Conservation (phyloP, 805 yeast species). For the Wickerhamiella parazyma region DNA sequence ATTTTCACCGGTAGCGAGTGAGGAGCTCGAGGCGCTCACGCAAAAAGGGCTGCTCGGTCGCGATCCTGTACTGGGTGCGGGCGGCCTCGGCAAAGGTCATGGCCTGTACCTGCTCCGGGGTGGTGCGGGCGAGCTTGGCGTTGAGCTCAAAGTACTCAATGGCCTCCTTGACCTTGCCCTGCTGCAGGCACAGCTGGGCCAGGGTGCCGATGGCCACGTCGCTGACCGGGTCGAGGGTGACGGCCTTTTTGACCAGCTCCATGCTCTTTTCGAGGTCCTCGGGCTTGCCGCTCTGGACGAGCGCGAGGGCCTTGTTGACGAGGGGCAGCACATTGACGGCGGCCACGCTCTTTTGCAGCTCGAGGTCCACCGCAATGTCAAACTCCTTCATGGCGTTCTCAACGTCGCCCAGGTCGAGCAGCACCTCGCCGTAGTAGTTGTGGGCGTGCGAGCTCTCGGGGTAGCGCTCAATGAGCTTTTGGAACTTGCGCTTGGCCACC, state of each 20-base stretch:
- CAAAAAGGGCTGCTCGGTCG: conserved; percentile 25
- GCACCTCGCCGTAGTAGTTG: conserved; percentile 89
- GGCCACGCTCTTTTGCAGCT: conserved; percentile 39
- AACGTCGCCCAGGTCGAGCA: conserved; percentile 66
- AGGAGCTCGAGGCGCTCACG: conserved; percentile 21
- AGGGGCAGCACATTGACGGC: conserved; percentile 82
- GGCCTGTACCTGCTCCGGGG: conserved; percentile 80
- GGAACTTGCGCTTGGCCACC: conserved; percentile 52
- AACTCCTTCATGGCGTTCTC: conserved; percentile 68
- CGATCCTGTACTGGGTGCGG: conserved; percentile 67
- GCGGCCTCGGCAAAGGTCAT: conserved; percentile 87
- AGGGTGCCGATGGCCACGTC: conserved; percentile 83
- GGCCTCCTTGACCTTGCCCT: conserved; percentile 71
- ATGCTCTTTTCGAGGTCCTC: conserved; percentile 46
- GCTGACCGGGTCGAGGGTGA: conserved; percentile 70
- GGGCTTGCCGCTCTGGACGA: conserved; percentile 21
- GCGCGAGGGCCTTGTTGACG: conserved; percentile 69
- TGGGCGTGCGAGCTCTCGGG: conserved; percentile 85
- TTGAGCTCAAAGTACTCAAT: conserved; percentile 69
- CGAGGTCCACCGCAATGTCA: conserved; percentile 74
- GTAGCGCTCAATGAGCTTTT: conserved; percentile 41
- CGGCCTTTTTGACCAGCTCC: conserved; percentile 56
- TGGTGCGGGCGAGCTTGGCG: conserved; percentile 66
- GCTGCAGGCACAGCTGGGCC: conserved; percentile 81
- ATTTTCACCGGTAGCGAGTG: conserved; percentile 9